These are phyloP conservation scores for Teratosphaeria destructans DNA, from an alignment of 2,329 filamentous ascomycete genomes.

Conservation along the genomic window DNA sequence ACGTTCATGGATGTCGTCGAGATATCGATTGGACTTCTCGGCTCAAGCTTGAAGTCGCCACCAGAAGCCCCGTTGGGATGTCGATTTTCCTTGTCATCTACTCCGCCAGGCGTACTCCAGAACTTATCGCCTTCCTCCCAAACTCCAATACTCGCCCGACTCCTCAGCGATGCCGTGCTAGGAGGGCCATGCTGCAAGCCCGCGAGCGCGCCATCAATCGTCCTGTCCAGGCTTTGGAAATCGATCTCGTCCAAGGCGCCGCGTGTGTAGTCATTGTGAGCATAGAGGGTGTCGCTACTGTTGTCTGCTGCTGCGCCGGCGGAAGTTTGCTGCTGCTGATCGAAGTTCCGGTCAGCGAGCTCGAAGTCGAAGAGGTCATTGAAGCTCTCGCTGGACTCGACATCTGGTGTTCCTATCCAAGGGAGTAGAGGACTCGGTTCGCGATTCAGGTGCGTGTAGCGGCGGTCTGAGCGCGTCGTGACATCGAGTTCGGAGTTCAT, in stretches of 20 bases:
- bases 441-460: conserved; percentile 31
- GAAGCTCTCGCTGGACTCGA: conserved; percentile 9
- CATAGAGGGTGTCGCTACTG: conserved; percentile 2
- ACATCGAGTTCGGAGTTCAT: conserved; percentile 33
- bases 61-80: not conserved
- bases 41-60: not conserved
- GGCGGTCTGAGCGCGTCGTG: conserved; percentile 22
- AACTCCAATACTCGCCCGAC: conserved; percentile 16
- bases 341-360: not conserved
- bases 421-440: conserved; percentile 28
- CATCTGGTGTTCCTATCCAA: conserved; percentile 12
- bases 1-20: not conserved
- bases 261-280: not conserved
- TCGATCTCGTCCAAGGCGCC: conserved; percentile 19
- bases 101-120: conserved; percentile 8
- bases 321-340: not conserved
- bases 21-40: not conserved
- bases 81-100: not conserved
- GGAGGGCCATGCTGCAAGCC: conserved; percentile 12
- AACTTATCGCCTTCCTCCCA: conserved; percentile 26
- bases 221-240: conserved; percentile 10
- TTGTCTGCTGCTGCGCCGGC: conserved; percentile 1
- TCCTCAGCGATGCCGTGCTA: conserved; percentile 5
- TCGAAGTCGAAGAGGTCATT: conserved; percentile 19
- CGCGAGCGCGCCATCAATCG: conserved; percentile 17